Evolutionary conservation across 345 rosid species (phyloP).

Genomic region (Salix exigua): DNA sequence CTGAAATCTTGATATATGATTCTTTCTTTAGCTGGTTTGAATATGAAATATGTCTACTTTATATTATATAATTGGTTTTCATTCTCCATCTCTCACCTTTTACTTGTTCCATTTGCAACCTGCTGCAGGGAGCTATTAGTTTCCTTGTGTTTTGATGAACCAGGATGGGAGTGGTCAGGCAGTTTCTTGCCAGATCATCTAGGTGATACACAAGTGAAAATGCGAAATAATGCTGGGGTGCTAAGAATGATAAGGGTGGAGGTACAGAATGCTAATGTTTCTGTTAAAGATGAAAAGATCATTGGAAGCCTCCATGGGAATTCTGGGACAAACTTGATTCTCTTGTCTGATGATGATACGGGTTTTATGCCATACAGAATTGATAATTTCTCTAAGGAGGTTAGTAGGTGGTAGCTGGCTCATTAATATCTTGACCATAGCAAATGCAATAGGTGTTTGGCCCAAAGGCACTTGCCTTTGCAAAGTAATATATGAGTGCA

Average conservation of each 20-base stretch:
- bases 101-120: neutral
- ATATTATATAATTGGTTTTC: neutral
- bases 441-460: neutral
- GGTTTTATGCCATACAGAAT: constrained; percentile 95
- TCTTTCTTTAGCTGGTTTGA: no score
- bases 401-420: constrained; percentile 31
- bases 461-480: no score
- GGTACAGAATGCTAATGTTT: constrained; percentile 83
- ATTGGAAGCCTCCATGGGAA: constrained; percentile 67
- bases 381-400: constrained; percentile 98
- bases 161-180: constrained; percentile 99
- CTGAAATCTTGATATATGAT: no score
- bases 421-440: neutral
- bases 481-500: no score
- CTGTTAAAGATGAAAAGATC: constrained; percentile 65
- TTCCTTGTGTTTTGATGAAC: constrained; percentile 75
- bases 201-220: constrained; percentile 91
- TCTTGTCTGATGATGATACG: constrained; percentile 83
- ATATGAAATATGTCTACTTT: no score
- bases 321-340: constrained; percentile 83
- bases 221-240: constrained; percentile 73
- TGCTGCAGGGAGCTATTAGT: constrained; percentile 74
- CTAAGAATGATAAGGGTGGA: constrained; percentile 80
- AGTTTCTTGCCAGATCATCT: constrained; percentile 92
- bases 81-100: neutral